Percentiles rank a stretch among this genome's conserved stretches.
Evolutionary conservation across 805 yeast species (phyloP).

Genomic region (Lachancea meyersii): DNA sequence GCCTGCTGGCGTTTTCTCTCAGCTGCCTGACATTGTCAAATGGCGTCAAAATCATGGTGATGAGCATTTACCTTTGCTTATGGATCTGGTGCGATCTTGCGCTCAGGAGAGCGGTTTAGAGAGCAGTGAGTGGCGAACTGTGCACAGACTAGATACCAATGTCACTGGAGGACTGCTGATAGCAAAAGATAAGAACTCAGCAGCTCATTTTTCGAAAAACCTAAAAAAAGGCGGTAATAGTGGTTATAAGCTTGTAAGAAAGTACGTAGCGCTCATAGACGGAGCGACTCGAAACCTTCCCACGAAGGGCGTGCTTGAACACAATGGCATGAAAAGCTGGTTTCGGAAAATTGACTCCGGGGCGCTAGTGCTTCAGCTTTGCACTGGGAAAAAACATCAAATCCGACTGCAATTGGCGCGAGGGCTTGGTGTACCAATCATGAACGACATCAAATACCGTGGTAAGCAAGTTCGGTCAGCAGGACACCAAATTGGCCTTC

Average conservation of each 20-base stretch:
- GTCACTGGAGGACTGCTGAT: conserved; percentile 39
- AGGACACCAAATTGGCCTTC: conserved; percentile 34
- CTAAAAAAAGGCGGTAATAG: conserved; percentile 32
- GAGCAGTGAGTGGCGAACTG: conserved; percentile 19
- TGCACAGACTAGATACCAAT: conserved; percentile 36
- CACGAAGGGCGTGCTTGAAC: conserved; percentile 11
- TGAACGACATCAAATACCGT: conserved; percentile 29
- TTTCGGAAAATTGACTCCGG: conserved; percentile 18
- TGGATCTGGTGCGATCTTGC: conserved; percentile 16
- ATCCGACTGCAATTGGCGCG: conserved; percentile 31
- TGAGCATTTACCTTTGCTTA: conserved; percentile 13
- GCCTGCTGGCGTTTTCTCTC: conserved; percentile 32
- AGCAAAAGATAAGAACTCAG: conserved; percentile 31
- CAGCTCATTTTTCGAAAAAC: conserved; percentile 31
- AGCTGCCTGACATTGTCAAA: conserved; percentile 25
- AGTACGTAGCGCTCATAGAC: conserved; percentile 32
- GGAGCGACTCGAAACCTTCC: conserved; percentile 1
- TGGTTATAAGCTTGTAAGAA: conserved; percentile 33
- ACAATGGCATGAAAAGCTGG: conserved; percentile 16
- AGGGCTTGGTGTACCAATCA: conserved; percentile 24
- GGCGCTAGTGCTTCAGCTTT: conserved; percentile 29
- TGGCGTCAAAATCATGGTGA: conserved; percentile 10
- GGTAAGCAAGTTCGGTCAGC: conserved; percentile 11
- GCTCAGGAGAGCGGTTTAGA: background rate
- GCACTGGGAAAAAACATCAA: conserved; percentile 39